These are phyloP conservation scores for Umbelopsis sp. DNA, from an alignment of 192 early-diverging fungal genomes.

Conservation along the genomic window DNA sequence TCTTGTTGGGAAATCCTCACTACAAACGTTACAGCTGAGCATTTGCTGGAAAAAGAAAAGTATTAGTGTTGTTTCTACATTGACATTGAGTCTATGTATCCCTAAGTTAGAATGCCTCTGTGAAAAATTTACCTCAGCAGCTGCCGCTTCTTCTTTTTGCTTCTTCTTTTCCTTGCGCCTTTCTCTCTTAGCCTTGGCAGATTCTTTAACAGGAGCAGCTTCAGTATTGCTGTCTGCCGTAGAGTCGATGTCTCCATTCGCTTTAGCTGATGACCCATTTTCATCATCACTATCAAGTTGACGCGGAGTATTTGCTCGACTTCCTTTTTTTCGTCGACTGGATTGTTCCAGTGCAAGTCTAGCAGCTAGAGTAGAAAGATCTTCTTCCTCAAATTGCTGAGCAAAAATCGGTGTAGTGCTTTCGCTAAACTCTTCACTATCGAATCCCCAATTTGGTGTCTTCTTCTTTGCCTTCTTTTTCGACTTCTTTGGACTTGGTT, in stretches of 20 bases:
- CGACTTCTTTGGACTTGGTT: conserved; percentile 49
- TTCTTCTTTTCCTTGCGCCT: conserved; percentile 62
- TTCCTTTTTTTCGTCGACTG: conserved; percentile 41
- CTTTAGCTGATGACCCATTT: not conserved
- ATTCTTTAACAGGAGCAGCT: conserved; percentile 24
- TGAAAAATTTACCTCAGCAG: not conserved
- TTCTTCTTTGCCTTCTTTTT: conserved; percentile 55
- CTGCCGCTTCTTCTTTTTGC: conserved; percentile 52
- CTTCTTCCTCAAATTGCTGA: conserved; percentile 29
- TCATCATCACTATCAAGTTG: conserved; percentile 2
- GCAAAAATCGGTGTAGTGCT: conserved; percentile 7
- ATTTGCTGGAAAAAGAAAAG: conserved; percentile 18
- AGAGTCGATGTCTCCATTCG: not conserved
- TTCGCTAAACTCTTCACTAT: conserved; percentile 33
- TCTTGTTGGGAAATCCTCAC: conserved; percentile 66
- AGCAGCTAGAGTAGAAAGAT: conserved; percentile 4
- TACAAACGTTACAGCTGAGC: conserved; percentile 81
- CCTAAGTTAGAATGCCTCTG: too few relatives aligned
- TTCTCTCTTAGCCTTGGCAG: conserved; percentile 53
- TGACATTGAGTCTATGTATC: too few relatives aligned
- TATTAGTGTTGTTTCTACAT: not conserved
- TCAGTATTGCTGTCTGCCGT: not conserved
- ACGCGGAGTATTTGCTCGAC: conserved; percentile 38
- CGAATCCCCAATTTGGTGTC: conserved; percentile 43
- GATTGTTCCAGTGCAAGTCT: conserved; percentile 23